Conservation (phyloP, 495 filamentous ascomycete species). For the Umbilicaria muhlenbergii region DNA sequence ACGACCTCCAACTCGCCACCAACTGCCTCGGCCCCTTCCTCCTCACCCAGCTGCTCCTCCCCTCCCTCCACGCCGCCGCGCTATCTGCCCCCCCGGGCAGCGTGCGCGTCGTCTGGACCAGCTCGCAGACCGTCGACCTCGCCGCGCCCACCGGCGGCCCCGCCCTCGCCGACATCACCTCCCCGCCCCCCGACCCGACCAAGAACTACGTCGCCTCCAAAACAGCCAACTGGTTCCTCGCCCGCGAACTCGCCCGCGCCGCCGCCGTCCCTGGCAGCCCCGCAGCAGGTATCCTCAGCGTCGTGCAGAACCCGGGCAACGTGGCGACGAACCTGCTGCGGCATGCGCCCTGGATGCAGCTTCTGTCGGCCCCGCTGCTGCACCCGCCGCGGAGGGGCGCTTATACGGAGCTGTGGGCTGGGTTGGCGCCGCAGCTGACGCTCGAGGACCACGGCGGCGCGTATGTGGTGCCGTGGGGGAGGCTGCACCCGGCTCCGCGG, state of each 20-base stretch:
- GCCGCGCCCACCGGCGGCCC: conserved; percentile 12
- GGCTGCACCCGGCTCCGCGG: conserved; percentile 12
- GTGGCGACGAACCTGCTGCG: conserved; percentile 20
- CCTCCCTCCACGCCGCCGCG: conserved; percentile 11
- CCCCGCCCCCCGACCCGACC: conserved; percentile 8
- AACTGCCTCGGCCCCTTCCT: conserved; percentile 23
- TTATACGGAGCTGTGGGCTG: conserved; percentile 28
- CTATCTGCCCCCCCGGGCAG: conserved; percentile 2
- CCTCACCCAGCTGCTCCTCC: conserved; percentile 19
- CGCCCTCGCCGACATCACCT: conserved; percentile 14
- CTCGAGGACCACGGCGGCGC: conserved; percentile 15
- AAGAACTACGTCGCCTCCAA: conserved; percentile 26
- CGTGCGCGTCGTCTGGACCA: conserved; percentile 21
- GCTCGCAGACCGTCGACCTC: conserved; percentile 12
- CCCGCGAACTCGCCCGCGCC: conserved; percentile 18
- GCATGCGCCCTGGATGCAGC: conserved; percentile 7
- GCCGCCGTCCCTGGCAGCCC: conserved; percentile 2
- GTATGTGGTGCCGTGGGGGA: conserved; percentile 27
- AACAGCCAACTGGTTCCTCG: conserved; percentile 22
- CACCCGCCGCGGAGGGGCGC: conserved; percentile 18
- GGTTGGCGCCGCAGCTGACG: conserved; percentile 21
- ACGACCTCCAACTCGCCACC: conserved; percentile 23
- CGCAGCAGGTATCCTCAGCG: conserved; percentile 19
- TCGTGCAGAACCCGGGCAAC: conserved; percentile 26
- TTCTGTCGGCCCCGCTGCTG: conserved; percentile 14